Conservation (phyloP, 345 rosid genomes). For the Citrus medica region DNA sequence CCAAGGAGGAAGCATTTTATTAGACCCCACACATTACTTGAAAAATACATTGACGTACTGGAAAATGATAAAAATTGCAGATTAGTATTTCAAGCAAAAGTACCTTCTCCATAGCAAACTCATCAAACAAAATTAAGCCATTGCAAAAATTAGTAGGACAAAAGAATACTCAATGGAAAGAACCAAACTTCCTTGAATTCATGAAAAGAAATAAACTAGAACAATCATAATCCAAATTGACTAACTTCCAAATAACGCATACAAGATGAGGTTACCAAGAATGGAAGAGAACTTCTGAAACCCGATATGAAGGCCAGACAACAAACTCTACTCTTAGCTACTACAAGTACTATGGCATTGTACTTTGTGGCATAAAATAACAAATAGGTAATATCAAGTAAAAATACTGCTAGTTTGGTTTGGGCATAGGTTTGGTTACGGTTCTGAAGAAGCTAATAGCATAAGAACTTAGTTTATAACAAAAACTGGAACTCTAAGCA, state of each 20-base stretch:
- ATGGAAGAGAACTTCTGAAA: not conserved
- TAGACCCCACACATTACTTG: not conserved
- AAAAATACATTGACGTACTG: not conserved
- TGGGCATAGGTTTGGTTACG: not conserved
- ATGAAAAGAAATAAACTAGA: not conserved
- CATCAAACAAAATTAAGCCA: not conserved
- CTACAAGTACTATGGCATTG: not conserved
- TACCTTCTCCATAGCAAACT: not conserved
- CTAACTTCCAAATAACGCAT: not conserved
- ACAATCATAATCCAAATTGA: not conserved
- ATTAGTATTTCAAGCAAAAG: not conserved
- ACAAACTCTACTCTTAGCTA: not conserved
- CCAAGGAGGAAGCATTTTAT: slow-evolving; percentile 9
- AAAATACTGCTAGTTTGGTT: not conserved
- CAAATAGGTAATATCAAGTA: not conserved
- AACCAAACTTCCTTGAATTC: not conserved
- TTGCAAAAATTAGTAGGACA: not conserved
- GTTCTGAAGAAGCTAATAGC: not conserved
- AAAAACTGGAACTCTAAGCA: not conserved
- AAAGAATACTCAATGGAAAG: not conserved
- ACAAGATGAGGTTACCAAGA: not conserved
- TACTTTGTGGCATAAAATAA: not conserved
- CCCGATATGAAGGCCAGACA: not conserved
- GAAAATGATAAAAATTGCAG: not conserved
- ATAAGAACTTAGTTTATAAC: not conserved